A percentile compares a stretch with the other conserved stretches of the same genome.
Conservation (phyloP, 129 eudicot genomes). For the Oenanthe sinensis region DNA sequence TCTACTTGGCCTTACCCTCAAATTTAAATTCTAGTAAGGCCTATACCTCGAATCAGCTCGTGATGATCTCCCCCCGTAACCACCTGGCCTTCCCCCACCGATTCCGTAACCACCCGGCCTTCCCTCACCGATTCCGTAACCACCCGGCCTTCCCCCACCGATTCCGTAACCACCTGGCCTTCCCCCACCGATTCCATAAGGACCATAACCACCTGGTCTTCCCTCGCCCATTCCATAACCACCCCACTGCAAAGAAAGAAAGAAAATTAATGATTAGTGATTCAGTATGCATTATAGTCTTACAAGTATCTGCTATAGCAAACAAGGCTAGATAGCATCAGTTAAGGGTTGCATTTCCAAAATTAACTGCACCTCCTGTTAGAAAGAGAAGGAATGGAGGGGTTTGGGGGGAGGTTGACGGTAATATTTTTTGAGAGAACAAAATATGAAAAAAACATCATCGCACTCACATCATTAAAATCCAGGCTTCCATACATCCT, state of each 20-base stretch:
- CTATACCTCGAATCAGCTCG: slow-evolving; percentile 73
- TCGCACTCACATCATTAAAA: slow-evolving; percentile 77
- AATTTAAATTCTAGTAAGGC: slow-evolving; percentile 51
- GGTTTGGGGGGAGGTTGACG: neutral
- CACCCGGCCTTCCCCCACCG: neutral
- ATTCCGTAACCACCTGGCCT: neutral
- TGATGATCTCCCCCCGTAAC: slow-evolving; percentile 13
- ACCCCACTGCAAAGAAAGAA: slow-evolving; percentile 54
- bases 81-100: neutral
- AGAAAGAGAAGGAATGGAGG: neutral
- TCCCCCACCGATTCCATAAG: slow-evolving; percentile 61
- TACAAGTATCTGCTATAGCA: neutral
- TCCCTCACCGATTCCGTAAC: slow-evolving; percentile 34
- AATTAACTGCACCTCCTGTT: neutral
- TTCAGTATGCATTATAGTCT: neutral
- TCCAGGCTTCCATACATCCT: slow-evolving; percentile 88
- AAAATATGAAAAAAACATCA: neutral
- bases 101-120: slow-evolving; percentile 25
- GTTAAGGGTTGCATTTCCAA: neutral
- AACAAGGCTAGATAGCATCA: neutral
- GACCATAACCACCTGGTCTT: slow-evolving; percentile 17
- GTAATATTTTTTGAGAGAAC: neutral
- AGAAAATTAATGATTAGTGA: neutral
- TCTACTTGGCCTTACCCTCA: neutral
- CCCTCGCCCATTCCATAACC: slow-evolving; percentile 62